These are phyloP conservation scores for Rhododendron henanense DNA, from an alignment of 148 eudicot genomes.

Conservation along the genomic window DNA sequence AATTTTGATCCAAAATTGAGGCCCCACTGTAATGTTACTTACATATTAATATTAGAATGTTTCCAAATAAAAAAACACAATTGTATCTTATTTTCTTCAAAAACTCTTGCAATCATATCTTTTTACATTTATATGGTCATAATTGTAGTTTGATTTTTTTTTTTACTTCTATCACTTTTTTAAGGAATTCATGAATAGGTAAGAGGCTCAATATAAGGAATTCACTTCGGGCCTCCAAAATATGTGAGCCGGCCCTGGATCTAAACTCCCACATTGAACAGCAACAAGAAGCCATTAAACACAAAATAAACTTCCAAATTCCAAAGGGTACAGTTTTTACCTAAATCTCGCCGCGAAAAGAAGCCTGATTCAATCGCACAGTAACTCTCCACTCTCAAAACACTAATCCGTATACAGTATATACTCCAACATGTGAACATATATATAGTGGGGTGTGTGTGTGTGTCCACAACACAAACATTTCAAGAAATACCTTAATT, in stretches of 20 bases:
- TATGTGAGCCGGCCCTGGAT: not conserved
- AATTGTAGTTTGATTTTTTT: too few relatives aligned
- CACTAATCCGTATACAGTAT: not conserved
- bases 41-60: too few relatives aligned
- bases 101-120: too few relatives aligned
- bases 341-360: not conserved
- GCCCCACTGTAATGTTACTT: too few relatives aligned
- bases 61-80: too few relatives aligned
- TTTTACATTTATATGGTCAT: too few relatives aligned
- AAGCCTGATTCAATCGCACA: not conserved
- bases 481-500: not conserved
- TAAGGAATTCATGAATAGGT: too few relatives aligned
- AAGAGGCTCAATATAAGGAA: too few relatives aligned
- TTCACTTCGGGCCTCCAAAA: too few relatives aligned
- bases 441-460: not conserved
- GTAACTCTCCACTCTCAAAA: not conserved
- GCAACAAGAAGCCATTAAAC: not conserved
- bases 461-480: not conserved
- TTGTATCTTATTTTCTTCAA: too few relatives aligned
- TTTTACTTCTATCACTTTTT: too few relatives aligned
- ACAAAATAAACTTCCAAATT: not conserved
- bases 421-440: not conserved
- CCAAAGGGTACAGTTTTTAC: not conserved
- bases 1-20: too few relatives aligned
- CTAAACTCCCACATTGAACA: not conserved